Evolutionary conservation across 192 early-diverging fungal species (phyloP), one percentile per base, ranked within the genome.

Genomic region (Dissophora ornata): DNA sequence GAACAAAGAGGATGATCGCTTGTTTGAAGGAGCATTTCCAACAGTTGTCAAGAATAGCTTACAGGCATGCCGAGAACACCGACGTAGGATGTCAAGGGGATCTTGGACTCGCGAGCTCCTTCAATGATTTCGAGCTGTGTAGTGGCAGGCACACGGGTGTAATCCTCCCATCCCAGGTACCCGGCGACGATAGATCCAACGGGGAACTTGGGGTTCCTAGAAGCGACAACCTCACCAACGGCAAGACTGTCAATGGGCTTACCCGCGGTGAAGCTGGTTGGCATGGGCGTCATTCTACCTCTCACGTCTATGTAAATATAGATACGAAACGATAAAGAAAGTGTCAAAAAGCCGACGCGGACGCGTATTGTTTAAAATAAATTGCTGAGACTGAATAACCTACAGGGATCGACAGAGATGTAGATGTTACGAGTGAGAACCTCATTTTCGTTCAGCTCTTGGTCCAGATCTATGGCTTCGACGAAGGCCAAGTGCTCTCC

Each of bases 61-160:
- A 47, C 89, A 26, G 94, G 89, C 91, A 95, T 95, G 25, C 94
- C 92, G 4, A 93, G 80, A 25, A 89, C 83, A 48, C 92, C 89
- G 34, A 91, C 42, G 50, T 84, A 89, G 73, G 85, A 80, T 2
- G 80, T 69, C 9, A 90, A 60, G n/a, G 88, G 87, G 5, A 92
- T 51, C 21, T 70, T 79, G 38, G 69, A 69, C 9, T 74, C 38
- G 12, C 53, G 79, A 15, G 79, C 52, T 10, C 83, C 65, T 42
- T 81, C 84, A 42, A 80, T 58, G 29, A 82, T 62, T n/a, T 61
- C 50, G 0, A 71, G 47, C 1, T 58, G 50, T 7, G 79, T 25
- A 21, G 68, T 67, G 36, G 55, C 56, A 3, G 82, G 50, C n/a
- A 90, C 63, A 15, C 51, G 33, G 9, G 83, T 79, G 62, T 84